A percentile compares a stretch with the other conserved stretches of the same genome.
These are phyloP conservation scores for Bertia moriformis DNA, from an alignment of 2,329 filamentous ascomycete species.

Conservation along the genomic window DNA sequence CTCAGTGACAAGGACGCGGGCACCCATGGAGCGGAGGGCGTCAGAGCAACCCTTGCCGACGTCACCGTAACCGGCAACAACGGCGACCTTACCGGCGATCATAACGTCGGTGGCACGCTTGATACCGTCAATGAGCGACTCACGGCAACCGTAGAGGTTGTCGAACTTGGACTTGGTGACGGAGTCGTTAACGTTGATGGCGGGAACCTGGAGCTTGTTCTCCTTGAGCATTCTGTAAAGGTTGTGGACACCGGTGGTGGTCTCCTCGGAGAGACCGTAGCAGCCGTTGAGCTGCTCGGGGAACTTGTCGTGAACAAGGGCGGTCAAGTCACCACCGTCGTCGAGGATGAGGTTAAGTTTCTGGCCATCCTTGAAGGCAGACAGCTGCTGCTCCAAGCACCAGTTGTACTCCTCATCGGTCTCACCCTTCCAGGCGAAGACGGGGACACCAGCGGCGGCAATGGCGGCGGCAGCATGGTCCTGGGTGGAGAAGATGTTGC, in stretches of 20 bases:
- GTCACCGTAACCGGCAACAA: conserved; percentile 96
- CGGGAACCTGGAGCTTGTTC: conserved; percentile 73
- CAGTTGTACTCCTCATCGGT: conserved; percentile 99
- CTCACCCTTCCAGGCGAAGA: conserved; percentile 72
- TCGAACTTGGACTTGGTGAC: conserved; percentile 99
- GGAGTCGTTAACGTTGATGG: conserved; percentile 99
- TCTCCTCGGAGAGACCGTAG: conserved; percentile 98
- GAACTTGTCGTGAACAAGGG: conserved; percentile 95
- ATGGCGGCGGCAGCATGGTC: conserved; percentile 97
- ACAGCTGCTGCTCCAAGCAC: conserved; percentile 97
- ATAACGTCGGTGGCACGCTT: conserved; percentile 99
- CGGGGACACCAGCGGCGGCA: conserved; percentile 80
- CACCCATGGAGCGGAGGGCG: conserved; percentile 93
- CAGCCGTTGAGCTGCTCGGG: conserved; percentile 95
- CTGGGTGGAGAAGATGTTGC: conserved; percentile 99
- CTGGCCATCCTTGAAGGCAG: conserved; percentile 91
- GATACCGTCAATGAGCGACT: conserved; percentile 97
- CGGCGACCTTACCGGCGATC: conserved; percentile 97
- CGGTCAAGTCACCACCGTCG: conserved; percentile 92
- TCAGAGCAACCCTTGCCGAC: conserved; percentile 97
- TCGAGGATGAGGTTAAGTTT: conserved; percentile 98
- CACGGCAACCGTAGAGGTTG: conserved; percentile 98
- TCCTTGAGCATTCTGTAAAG: conserved; percentile 96
- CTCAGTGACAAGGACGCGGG: conserved; percentile 89
- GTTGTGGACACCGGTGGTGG: conserved; percentile 98